Evolutionary conservation across 768 basidiomycete genomes (phyloP), one percentile per base, ranked within the genome.

Genomic region (Termitomyces sp.): DNA sequence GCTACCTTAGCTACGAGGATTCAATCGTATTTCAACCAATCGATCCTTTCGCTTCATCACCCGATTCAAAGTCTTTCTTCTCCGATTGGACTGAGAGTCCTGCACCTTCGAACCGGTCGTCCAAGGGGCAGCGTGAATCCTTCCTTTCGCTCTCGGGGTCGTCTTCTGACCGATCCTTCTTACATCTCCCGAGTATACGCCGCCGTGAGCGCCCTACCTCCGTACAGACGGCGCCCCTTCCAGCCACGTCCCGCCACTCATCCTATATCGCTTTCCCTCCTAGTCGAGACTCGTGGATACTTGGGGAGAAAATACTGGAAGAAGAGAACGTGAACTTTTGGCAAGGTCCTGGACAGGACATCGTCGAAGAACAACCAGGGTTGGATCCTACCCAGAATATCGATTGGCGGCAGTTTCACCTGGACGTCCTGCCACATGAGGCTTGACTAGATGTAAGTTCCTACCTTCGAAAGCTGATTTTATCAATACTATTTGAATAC

Each of bases 341-440:
- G n/a, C 58, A 58, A 46, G 53, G 60, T 41, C 63, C 61, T 19
- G 59, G 59, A 57, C 57, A 65, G 6, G 67, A 70, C 41, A 59
- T 62, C 12, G 68, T 29, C 7, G 50, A 51, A 10, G 69, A 64
- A 52, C 67, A 69, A 59, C 73, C 75, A 44, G 74, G 67, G 58
- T 73, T 75, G 45, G 75, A 77, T 41, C 72, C 73, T 6, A 73
- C 71, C 9, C 45, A 55, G 1, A 67, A 70, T 38, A 75, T 79
- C 40, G 82, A 85, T 65, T 85, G 83, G 83, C 75, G 82, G 4
- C 77, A 82, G 65, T 84, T 84, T 54, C 82, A 84, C 59, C 69
- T 73, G 17, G 78, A 82, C 47, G 70, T 81, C 53, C 52, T 76
- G 49, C 65, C 60, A 11, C 68, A 69, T 21, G 70, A 74, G 34